Base-by-base conservation (phyloP, 106 monocot species). In the Chionographis japonica region DNA sequence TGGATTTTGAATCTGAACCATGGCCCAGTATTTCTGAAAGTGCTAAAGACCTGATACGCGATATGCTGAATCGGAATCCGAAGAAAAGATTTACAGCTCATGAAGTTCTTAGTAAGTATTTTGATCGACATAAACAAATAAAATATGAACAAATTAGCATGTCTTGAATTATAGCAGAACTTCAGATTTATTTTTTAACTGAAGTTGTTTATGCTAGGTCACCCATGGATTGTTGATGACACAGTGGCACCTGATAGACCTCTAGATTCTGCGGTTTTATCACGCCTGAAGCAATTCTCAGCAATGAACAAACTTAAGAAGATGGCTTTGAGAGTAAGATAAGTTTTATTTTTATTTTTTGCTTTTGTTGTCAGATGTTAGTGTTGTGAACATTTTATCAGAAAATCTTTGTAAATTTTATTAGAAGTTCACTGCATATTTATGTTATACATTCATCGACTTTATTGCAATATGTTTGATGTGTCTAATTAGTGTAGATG, bases 301-400 rank as follows among this genome's bases (percentile, higher is more conserved):
- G 91, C 95, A 56, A 95, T 95, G 95, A 91, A 95, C 74, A 95
- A 95, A 40, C 86, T 95, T 13, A 91, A 95, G 67, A 95, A 95
- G 70, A 95, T 95, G 95, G 91, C 95, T 66, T 79, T 95, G 67
- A 68, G 88, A 52, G 95, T 95, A 84, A 65, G 76, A 43, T 50
- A 9, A 37, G 18, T 54, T 68, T 40, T 67, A 15, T 15, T 40
- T 65, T 69, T 41, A 37, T 42, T 13, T 37, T 19, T 15, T 18
- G 1, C 14, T 39, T 63, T 46, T 27, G 27, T 27, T 27, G 27
- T 27, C 27, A 27, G 27, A 27, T 27, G 27, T 27, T 27, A 27
- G 27, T 27, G 27, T 27, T 27, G 27, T 1, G 1, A 27, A 27
- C 27, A 27, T 27, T 27, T 27, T 27, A 27, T 27, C 27, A 27